A percentile compares a stretch with the other conserved stretches of the same genome.
Evolutionary conservation across 495 filamentous ascomycete genomes (phyloP).

Genomic region (Evernia prunastri): DNA sequence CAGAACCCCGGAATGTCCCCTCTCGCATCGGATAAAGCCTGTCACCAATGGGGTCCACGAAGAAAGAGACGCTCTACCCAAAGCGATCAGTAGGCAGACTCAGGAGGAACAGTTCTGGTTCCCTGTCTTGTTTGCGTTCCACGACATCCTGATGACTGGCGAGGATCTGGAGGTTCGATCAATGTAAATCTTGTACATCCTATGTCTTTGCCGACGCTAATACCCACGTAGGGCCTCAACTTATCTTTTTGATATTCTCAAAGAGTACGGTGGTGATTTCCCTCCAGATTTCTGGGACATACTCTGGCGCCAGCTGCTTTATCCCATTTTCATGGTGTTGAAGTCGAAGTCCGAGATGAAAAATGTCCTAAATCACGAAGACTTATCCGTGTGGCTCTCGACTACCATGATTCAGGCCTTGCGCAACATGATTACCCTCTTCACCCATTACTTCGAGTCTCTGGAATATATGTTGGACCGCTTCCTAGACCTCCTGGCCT

Average conservation of each 20-base stretch:
- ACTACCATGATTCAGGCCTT: slow-evolving; percentile 99
- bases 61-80: slow-evolving; percentile 41
- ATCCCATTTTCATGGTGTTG: slow-evolving; percentile 96
- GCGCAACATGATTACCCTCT: slow-evolving; percentile 95
- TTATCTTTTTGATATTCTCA: slow-evolving; percentile 91
- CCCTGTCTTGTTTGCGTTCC: slow-evolving; percentile 93
- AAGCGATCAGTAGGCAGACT: slow-evolving; percentile 51
- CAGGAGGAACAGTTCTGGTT: slow-evolving; percentile 98
- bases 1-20: slow-evolving; percentile 87
- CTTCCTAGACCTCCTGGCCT: slow-evolving; percentile 83
- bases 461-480: slow-evolving; percentile 95
- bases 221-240: slow-evolving; percentile 63
- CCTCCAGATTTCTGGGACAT: slow-evolving; percentile 97
- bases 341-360: slow-evolving; percentile 94
- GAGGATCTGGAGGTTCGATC: slow-evolving; percentile 97
- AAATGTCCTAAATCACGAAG: slow-evolving; percentile 87
- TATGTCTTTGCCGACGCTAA: background rate
- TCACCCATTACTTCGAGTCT: slow-evolving; percentile 95
- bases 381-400: slow-evolving; percentile 96
- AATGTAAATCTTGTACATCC: slow-evolving; percentile 33
- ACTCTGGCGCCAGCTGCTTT: slow-evolving; percentile 91
- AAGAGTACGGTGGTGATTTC: slow-evolving; percentile 84
- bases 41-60: slow-evolving; percentile 34
- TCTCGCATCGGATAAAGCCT: slow-evolving; percentile 53
- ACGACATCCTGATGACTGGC: slow-evolving; percentile 98